Evolutionary conservation across 2,329 filamentous ascomycete genomes (phyloP), one percentile per base, ranked within the genome.

Genomic region (Corynespora cassiicola): DNA sequence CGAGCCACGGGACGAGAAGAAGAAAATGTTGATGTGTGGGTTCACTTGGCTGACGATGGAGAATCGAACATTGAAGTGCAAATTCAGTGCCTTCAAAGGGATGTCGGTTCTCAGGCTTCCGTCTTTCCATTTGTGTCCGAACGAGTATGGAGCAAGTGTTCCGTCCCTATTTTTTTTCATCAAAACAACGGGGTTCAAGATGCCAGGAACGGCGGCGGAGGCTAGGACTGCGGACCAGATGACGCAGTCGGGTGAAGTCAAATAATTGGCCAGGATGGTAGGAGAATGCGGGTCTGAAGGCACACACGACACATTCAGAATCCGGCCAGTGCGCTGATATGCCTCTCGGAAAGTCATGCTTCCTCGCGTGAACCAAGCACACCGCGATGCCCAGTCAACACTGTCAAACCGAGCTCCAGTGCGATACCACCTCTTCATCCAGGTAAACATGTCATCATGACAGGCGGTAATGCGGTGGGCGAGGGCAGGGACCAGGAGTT

Each of bases 41-140:
- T 99, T 99, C 31, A 96, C 92, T 72, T 85, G 81, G 6, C 79
- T 83, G 34, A 87, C 94, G 50, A 99, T 91, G 50, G 88, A 92
- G 69, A 97, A 99, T 66, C 95, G 96, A 67, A 97, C 94, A 66
- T 97, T 97, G 76, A 99, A 99, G 63, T 97, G 90, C 1, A 96
- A 78, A 66, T 99, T 97, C 34, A 99, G 78, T 2, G 91, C 87
- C 69, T 92, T 94, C 60, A 99, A 82, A 0, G 94, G 94, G 18
- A 99, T 96, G 61, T 99, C 94, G 1, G 94, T 99, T 23, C 94
- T 82, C 37, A 99, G 73, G 54, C 87, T 94, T 36, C 94, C 94
- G 65, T 99, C 94, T 70, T 99, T 99, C 94, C 94, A 99, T 72
- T 97, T 97, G 75, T 97, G 91, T 0, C 94, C 94, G 63, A 99